A percentile compares a stretch with the other conserved stretches of the same genome.
phyloP scores from a whole-genome alignment of 177 flowering plant species.

The Telopea speciosissima region DNA sequence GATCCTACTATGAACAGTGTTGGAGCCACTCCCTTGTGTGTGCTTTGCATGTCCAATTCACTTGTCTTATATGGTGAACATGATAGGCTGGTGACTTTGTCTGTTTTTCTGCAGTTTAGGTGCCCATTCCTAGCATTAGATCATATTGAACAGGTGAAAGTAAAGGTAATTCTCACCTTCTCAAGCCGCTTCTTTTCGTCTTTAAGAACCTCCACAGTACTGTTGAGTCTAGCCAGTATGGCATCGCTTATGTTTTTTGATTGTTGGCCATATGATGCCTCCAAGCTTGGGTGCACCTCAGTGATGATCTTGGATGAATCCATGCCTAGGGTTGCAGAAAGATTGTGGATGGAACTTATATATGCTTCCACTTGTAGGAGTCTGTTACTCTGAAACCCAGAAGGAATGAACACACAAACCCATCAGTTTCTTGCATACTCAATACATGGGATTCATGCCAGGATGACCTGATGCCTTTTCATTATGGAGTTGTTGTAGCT shows the following conservation, averaged over 20 bases:
- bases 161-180: conserved; percentile 43
- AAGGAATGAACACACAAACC: neutral
- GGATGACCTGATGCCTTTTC: conserved; percentile 61
- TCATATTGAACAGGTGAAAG: neutral
- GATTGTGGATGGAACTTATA: conserved; percentile 33
- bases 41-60: neutral
- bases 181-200: conserved; percentile 75
- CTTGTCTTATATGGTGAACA: neutral
- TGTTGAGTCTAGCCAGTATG: conserved; percentile 57
- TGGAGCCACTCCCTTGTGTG: neutral
- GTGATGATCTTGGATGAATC: conserved; percentile 66
- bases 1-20: neutral
- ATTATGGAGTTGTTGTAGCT: conserved; percentile 67
- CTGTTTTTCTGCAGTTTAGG: conserved; percentile 1
- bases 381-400: conserved; percentile 46
- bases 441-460: neutral
- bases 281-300: conserved; percentile 80
- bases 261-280: conserved; percentile 45
- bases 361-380: conserved; percentile 64
- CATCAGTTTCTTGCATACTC: conserved; percentile 2
- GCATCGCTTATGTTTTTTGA: conserved; percentile 73
- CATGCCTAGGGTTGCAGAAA: conserved; percentile 67
- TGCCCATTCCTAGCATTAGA: neutral
- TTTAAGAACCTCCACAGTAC: conserved; percentile 60
- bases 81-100: neutral